Base-by-base conservation (phyloP, 495 filamentous ascomycete species). In the Lepidopterella palustris region DNA sequence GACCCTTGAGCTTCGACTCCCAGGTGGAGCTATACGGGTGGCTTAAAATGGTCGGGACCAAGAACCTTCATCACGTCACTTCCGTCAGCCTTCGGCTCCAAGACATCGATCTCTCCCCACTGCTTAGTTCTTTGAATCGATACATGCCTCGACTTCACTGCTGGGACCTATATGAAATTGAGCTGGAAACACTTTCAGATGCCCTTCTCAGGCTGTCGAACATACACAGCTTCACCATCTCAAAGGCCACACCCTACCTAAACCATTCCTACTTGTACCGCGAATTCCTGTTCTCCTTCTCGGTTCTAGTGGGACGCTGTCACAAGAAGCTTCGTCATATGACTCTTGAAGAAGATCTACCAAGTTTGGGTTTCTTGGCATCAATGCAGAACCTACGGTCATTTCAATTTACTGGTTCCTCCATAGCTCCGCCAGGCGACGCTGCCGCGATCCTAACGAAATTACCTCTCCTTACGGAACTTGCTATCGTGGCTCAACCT, bases 11-110 rank as follows among this genome's bases (percentile, higher is more conserved):
- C 8, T 68, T 70, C 56, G 40, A 23, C 13, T 53, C 63, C 2
- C 68, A 64, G 23, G 49, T 54, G n/a, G 63, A 54, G 26, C 57
- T 70, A 18, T 52, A 59, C 26, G 13, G 40, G 8, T 70, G 68
- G 68, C 39, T 70, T 26, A 47, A 54, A 5, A 2, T 45, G 3
- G 55, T 48, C 18, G 54, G 45, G 0, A 4, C 0, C 15, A 21
- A 49, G 5, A 23, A 57, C 32, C 57, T 62, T 10, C 25, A 47
- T 18, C 23, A 63, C 21, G 64, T 67, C 24, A 48, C 24, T 1
- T 32, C 61, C 3, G 48, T 63, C 6, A 50, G 29, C 13, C 35
- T 67, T 56, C 40, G 57, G 24, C 64, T 67, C 58, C 51, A 60
- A 21, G 60, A 67, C 45, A 58, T 67, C 20, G 57, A 67, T 52